These are phyloP conservation scores for Lasiodiplodia gonubiensis DNA, from an alignment of 2,329 filamentous ascomycete genomes.

Conservation along the genomic window DNA sequence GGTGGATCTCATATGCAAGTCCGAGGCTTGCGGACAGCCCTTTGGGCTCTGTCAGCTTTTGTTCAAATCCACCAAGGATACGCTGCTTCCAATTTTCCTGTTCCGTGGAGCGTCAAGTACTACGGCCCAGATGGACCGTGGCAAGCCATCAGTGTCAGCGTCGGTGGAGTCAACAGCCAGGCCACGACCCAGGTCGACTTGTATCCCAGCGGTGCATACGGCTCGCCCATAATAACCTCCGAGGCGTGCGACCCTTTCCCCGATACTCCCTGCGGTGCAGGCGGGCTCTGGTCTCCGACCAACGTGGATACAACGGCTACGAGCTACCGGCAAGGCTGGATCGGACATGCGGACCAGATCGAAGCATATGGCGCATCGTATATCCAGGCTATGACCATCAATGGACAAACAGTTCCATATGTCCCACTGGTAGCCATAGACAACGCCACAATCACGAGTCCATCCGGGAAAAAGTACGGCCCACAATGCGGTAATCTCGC, in stretches of 20 bases:
- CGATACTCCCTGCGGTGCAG: conserved; percentile 29
- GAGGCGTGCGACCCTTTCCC: conserved; percentile 30
- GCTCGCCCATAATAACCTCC: conserved; percentile 17
- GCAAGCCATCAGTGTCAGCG: conserved; percentile 30
- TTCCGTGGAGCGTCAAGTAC: conserved; percentile 33
- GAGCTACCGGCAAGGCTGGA: not conserved
- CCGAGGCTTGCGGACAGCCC: not conserved
- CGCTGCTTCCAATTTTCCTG: conserved; percentile 25
- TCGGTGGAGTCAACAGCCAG: conserved; percentile 13
- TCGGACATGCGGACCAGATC: not conserved
- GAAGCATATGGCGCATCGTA: not conserved
- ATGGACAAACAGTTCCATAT: not conserved
- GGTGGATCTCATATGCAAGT: not conserved
- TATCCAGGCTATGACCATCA: conserved; percentile 7
- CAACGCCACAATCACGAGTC: conserved; percentile 21
- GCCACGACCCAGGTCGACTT: conserved; percentile 28
- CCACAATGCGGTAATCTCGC: conserved; percentile 20
- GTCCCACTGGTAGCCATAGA: conserved; percentile 12
- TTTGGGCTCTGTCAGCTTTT: not conserved
- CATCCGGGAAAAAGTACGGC: conserved; percentile 21
- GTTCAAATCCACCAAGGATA: not conserved
- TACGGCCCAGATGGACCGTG: conserved; percentile 35
- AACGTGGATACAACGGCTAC: not conserved
- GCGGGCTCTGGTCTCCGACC: conserved; percentile 32
- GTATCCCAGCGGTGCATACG: conserved; percentile 31